Conservation (phyloP, 495 filamentous ascomycete species). For the Aspergillus sclerotioniger region DNA sequence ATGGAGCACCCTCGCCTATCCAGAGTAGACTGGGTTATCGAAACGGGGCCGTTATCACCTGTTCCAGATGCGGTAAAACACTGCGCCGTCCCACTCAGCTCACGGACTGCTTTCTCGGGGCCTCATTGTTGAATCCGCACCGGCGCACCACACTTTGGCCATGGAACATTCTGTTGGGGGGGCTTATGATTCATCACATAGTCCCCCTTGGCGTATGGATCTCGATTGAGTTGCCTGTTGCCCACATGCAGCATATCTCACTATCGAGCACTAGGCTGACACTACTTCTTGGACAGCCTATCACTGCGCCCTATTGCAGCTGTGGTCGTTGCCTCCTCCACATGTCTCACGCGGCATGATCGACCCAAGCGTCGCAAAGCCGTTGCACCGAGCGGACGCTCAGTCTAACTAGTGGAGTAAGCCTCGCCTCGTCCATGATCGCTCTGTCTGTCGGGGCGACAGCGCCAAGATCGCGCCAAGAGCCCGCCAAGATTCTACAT, state of each 20-base stretch:
- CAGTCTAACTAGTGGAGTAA: neutral
- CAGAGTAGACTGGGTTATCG: neutral
- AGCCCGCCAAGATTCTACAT: too few relatives aligned
- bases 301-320: neutral
- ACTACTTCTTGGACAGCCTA: neutral
- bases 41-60: too few relatives aligned
- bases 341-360: neutral
- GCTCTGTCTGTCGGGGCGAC: too few relatives aligned
- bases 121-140: too few relatives aligned
- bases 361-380: neutral
- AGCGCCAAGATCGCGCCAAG: too few relatives aligned
- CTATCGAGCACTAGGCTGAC: neutral
- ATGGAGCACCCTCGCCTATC: neutral
- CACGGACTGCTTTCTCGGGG: too few relatives aligned
- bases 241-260: neutral
- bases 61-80: too few relatives aligned
- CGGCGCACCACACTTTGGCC: too few relatives aligned
- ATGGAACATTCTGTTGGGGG: too few relatives aligned
- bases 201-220: neutral
- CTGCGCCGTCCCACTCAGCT: too few relatives aligned
- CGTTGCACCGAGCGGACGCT: neutral
- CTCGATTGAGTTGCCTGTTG: neutral
- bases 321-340: neutral
- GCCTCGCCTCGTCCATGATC: neutral
- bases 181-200: too few relatives aligned